Conservation (phyloP, 176 grass and related monocot genomes). For the Triticum dicoccoides region DNA sequence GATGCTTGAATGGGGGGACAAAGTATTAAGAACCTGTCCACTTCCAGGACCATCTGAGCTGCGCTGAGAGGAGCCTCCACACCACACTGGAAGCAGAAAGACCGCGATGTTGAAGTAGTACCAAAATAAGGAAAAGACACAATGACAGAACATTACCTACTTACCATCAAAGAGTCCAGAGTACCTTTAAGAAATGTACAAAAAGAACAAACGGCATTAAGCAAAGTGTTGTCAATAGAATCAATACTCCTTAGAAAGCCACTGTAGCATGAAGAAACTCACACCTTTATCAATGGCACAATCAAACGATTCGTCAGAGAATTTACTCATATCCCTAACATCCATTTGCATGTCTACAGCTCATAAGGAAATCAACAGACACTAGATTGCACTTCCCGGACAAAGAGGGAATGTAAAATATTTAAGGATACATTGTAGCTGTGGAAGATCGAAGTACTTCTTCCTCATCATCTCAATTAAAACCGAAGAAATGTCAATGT, state of each 20-base stretch:
- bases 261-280: conserved; percentile 5
- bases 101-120: conserved; percentile 18
- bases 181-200: conserved; percentile 60
- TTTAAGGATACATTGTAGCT: conserved; percentile 82
- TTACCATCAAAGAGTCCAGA: conserved; percentile 99
- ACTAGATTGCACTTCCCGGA: not conserved
- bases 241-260: not conserved
- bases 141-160: conserved; percentile 15
- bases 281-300: conserved; percentile 98
- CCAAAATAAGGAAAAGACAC: conserved; percentile 21
- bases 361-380: conserved; percentile 40
- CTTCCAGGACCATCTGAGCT: conserved; percentile 81
- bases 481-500: conserved; percentile 90
- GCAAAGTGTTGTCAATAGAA: not conserved
- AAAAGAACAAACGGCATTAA: conserved; percentile 7
- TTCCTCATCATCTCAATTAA: conserved; percentile 93
- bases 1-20: conserved; percentile 21
- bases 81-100: conserved; percentile 69
- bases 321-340: conserved; percentile 90
- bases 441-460: conserved; percentile 69
- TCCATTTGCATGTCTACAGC: conserved; percentile 89
- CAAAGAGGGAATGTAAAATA: not conserved
- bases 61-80: conserved; percentile 84
- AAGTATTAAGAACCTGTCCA: conserved; percentile 75
- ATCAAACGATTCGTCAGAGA: conserved; percentile 86